These are phyloP conservation scores for Tranzscheliella williamsii DNA, from an alignment of 1,284 basidiomycete species.

Conservation along the genomic window DNA sequence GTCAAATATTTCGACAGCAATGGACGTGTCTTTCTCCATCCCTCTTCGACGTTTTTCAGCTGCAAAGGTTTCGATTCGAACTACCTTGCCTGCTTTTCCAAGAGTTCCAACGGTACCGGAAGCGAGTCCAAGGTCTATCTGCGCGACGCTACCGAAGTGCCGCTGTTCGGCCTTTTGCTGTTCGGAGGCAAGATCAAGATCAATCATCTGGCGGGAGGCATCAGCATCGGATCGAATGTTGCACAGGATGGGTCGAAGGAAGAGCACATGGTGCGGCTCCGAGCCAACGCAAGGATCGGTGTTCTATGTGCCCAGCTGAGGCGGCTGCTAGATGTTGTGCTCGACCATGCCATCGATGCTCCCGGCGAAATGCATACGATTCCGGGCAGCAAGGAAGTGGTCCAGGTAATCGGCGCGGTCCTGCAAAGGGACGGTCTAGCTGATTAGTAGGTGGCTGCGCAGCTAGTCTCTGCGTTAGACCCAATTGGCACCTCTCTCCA, in stretches of 20 bases:
- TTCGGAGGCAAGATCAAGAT: conserved; percentile 80
- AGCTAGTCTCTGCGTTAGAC: too few species aligned
- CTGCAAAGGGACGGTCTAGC: conserved; percentile 23
- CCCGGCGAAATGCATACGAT: conserved; percentile 22
- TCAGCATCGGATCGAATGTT: conserved; percentile 63
- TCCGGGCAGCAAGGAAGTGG: conserved; percentile 23
- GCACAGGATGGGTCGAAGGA: conserved; percentile 11
- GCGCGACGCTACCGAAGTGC: conserved; percentile 86
- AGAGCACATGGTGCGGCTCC: conserved; percentile 69
- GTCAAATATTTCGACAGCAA: conserved; percentile 53
- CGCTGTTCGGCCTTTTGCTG: conserved; percentile 78
- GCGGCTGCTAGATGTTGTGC: conserved; percentile 25
- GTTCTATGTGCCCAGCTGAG: conserved; percentile 86
- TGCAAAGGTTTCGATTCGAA: conserved; percentile 72
- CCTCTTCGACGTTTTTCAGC: conserved; percentile 79
- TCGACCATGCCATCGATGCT: conserved; percentile 22
- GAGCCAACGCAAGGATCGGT: conserved; percentile 83
- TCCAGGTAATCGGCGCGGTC: conserved; percentile 18
- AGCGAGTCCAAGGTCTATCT: conserved; percentile 74
- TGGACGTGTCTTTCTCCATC: conserved; percentile 78
- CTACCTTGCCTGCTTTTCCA: conserved; percentile 80
- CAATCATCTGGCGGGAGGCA: conserved; percentile 71
- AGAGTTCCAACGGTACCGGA: conserved; percentile 68
- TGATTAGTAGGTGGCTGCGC: too few species aligned
- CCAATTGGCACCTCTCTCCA: too few species aligned